Evolutionary conservation across 805 yeast species (phyloP), one percentile per base, ranked within the genome.

Genomic region (Osmozyma mogii): DNA sequence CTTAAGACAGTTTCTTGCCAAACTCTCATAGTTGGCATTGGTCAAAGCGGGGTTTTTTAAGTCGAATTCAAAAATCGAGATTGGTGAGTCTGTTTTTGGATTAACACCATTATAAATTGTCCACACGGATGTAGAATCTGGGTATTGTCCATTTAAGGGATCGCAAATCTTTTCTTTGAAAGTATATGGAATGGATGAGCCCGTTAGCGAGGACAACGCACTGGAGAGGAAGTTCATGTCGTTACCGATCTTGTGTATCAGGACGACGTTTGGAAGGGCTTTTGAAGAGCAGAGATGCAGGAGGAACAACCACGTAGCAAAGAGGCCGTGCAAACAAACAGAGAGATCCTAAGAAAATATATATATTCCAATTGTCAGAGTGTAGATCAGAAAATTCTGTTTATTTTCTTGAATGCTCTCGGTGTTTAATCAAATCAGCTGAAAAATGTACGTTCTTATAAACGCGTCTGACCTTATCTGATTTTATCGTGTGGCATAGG

Each of bases 171-270:
- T 57, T 12, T 69, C 71, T 20, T 70, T 71, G 36, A 75, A 49
- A 3, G 61, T 62, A 45, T 76, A 78, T 0, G 85, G 84, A 18
- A 78, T 70, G 2, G 75, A 57, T 2, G 55, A 46, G 3, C 79
- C 78, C 8, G 82, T 70, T 14, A 77, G 50, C 3, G 75, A 61
- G 26, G 71, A 70, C 16, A 78, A 55, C 1, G 87, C 72, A 36
- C 70, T 75, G 2, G 83, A 55, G n/a, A 80, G 57, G 44, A 80
- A 81, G 54, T 80, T 78, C 88, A 80, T 80, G 17, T 13, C 19
- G 22, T 5, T 26, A n/a, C 8, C 12, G 9, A 18, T 9, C 9
- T 18, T 7, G 9, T 18, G 20, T 18, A 7, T 18, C n/a, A n/a
- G n/a, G n/a, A n/a, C n/a, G n/a, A n/a, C n/a, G n/a, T n/a, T n/a